Conservation (phyloP, 2,329 filamentous ascomycete genomes). For the Niveomyces coronatus region DNA sequence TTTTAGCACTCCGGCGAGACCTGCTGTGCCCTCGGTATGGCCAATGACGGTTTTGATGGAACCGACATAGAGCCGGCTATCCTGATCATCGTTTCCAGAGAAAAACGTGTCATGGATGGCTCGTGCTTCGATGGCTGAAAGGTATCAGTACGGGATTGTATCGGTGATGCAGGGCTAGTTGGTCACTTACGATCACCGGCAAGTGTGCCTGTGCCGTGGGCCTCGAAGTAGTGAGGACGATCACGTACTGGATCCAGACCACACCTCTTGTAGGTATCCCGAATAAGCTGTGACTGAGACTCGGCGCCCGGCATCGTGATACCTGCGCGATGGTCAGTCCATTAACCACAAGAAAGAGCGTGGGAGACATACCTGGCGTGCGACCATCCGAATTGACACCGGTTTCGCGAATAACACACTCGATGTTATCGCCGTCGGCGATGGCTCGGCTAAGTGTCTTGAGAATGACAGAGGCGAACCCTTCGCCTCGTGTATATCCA, state of each 20-base stretch:
- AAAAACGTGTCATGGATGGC: conserved; percentile 22
- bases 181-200: conserved; percentile 39
- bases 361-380: conserved; percentile 29
- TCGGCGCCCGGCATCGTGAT: no score
- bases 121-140: conserved; percentile 25
- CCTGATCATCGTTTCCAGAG: not conserved
- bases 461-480: conserved; percentile 33
- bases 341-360: conserved; percentile 44
- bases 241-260: conserved; percentile 17
- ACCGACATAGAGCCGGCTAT: conserved; percentile 22
- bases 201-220: conserved; percentile 21
- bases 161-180: conserved; percentile 17
- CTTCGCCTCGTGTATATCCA: conserved; percentile 44
- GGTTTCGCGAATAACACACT: conserved; percentile 36
- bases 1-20: conserved; percentile 37
- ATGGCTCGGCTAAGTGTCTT: conserved; percentile 36
- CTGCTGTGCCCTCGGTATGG: conserved; percentile 35
- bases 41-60: conserved; percentile 38
- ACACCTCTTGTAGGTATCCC: conserved; percentile 10
- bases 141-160: not conserved
- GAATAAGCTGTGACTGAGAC: no score
- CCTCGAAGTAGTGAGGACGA: conserved; percentile 18
- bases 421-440: conserved; percentile 39
- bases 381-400: conserved; percentile 43
- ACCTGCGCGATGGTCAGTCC: conserved; percentile 14